Conservation (phyloP, 2,329 filamentous ascomycete species). For the Chaetomium olivaceum region DNA sequence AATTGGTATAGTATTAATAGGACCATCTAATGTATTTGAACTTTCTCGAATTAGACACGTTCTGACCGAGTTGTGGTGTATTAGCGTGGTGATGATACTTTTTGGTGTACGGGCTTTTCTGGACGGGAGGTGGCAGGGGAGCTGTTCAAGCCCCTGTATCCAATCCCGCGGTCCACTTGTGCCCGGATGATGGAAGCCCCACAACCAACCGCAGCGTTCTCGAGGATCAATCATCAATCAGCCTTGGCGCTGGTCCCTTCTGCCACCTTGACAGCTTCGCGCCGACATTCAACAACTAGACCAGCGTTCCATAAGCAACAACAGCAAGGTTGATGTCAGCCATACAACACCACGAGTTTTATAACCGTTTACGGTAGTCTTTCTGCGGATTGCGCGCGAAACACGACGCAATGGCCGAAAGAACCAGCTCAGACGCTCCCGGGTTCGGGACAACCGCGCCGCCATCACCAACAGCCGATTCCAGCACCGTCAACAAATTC, state of each 20-base stretch:
- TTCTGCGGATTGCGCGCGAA: slow-evolving; percentile 1
- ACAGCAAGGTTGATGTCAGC: slow-evolving; percentile 19
- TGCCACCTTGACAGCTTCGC: slow-evolving; percentile 26
- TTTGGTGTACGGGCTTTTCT: too few relatives aligned
- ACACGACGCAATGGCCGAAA: slow-evolving; percentile 30
- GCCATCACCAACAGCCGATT: slow-evolving; percentile 14
- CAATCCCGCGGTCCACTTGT: slow-evolving; percentile 13
- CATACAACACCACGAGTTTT: slow-evolving; percentile 5
- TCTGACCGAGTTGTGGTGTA: too few relatives aligned
- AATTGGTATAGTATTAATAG: too few relatives aligned
- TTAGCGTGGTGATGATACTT: too few relatives aligned
- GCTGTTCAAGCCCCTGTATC: slow-evolving; percentile 21
- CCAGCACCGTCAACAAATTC: slow-evolving; percentile 78
- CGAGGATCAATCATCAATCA: neutral
- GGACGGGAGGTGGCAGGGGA: neutral
- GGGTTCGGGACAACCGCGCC: slow-evolving; percentile 18
- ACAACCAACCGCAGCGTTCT: slow-evolving; percentile 18
- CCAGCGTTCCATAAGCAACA: neutral
- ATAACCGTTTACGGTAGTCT: slow-evolving; percentile 11
- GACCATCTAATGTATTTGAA: too few relatives aligned
- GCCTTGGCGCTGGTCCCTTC: slow-evolving; percentile 15
- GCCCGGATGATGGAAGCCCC: slow-evolving; percentile 10
- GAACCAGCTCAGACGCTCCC: slow-evolving; percentile 23
- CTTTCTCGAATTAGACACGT: too few relatives aligned
- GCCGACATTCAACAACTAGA: slow-evolving; percentile 6